Base-by-base conservation (phyloP, 2,329 filamentous ascomycete species). In the Ceratocystis cacaofunesta region DNA sequence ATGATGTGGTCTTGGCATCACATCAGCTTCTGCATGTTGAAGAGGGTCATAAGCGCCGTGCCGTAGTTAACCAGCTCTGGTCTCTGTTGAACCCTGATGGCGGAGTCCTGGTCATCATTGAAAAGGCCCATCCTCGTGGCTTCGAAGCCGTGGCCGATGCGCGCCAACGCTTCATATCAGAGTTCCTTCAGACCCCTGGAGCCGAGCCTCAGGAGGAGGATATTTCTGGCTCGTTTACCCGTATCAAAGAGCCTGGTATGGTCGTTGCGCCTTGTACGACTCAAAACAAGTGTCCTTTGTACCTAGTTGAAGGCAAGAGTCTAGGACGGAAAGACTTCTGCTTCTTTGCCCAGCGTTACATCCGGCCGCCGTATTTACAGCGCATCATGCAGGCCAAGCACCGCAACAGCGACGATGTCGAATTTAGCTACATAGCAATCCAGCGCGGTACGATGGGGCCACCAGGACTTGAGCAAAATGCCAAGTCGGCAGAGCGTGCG, bases 121-220 rank as follows among this genome's bases (percentile, higher is more conserved):
- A 99, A 74, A 97, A 96, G 74, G 94, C 91, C 0, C 84, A 95
- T 12, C 89, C 91, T 12, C 85, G 90, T 55, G 94, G 94, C 0
- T 99, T 99, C 70, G 94, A 97, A 73, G 89, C 90, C 15, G 84
- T 99, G 50, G 92, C 90, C 10, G 88, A 88, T 61, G 91, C 92
- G 5, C 85, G 94, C 62, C 82, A 91, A 52, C 84, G 89, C 67
- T 78, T 99, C 0, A 79, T 97, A 0, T 83, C 88, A 68, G 84
- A 87, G 57, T 86, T 89, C 72, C 87, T 96, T 65, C 76, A 85
- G 12, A 75, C 76, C 8, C 77, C 70, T 5, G 44, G 61, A 10
- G 79, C 79, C 28, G 72, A 76, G 66, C 68, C 71, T 0, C 70
- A 70, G 5, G 63, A 71, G 3, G 64, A 68, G 62, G 66, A 65